Conservation (phyloP, 805 yeast genomes). For the Scheffersomyces lignosus region DNA sequence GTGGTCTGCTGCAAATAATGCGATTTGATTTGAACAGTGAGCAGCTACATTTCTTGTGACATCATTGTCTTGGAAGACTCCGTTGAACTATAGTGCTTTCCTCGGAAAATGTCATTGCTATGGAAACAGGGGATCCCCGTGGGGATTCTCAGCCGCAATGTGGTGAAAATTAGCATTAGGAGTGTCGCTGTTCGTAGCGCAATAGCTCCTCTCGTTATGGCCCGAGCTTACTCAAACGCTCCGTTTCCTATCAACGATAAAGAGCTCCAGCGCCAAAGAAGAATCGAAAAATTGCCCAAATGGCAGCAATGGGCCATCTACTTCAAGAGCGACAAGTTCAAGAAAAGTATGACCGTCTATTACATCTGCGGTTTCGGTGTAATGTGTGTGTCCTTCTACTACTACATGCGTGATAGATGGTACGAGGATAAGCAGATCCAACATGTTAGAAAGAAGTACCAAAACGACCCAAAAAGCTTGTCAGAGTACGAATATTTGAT, state of each 20-base stretch:
- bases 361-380: constrained; percentile 60
- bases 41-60: no score
- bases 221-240: constrained; percentile 20
- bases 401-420: constrained; percentile 66
- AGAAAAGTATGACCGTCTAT: constrained; percentile 58
- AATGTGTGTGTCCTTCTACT: constrained; percentile 58
- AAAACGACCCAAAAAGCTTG: constrained; percentile 32
- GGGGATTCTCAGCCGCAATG: no score
- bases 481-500: constrained; percentile 66
- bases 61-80: no score
- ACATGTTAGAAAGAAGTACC: constrained; percentile 38
- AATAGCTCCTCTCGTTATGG: no score
- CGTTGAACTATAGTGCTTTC: no score
- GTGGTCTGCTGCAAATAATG: no score
- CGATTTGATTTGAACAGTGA: no score
- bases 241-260: constrained; percentile 40
- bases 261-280: constrained; percentile 25
- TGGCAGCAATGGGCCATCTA: constrained; percentile 42
- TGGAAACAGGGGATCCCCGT: no score
- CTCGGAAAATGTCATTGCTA: no score
- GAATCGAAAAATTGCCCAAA: constrained; percentile 30
- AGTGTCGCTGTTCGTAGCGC: no score
- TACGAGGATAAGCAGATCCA: constrained; percentile 62
- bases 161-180: no score
- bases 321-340: constrained; percentile 54